phyloP scores from a whole-genome alignment of 1,284 basidiomycete genomes.

The Pseudozyma thailandica region DNA sequence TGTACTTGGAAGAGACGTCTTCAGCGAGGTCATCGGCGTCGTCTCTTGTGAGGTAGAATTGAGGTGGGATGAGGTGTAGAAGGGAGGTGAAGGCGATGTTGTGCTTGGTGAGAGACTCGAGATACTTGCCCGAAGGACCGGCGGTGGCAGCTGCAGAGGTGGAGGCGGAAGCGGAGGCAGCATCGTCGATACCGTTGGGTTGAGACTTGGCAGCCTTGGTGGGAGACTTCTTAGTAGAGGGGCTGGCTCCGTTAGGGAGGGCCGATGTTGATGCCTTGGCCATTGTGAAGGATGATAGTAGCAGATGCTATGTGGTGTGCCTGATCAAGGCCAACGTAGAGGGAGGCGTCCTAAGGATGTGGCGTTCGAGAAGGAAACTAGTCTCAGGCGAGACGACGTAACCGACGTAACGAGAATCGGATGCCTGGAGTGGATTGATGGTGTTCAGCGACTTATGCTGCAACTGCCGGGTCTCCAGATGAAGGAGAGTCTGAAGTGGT shows the following conservation, averaged over 20 bases:
- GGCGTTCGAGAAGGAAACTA: too few species aligned
- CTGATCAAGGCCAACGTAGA: neutral
- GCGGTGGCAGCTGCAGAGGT: slow-evolving; percentile 16
- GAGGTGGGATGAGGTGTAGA: slow-evolving; percentile 60
- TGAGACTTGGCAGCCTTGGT: slow-evolving; percentile 17
- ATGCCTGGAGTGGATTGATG: too few species aligned
- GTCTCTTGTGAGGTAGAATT: slow-evolving; percentile 58
- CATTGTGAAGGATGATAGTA: slow-evolving; percentile 7
- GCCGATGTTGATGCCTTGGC: slow-evolving; percentile 18
- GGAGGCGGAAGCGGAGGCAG: slow-evolving; percentile 23
- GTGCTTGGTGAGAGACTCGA: slow-evolving; percentile 48
- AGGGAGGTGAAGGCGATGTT: slow-evolving; percentile 57
- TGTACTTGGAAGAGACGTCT: slow-evolving; percentile 52
- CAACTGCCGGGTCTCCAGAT: too few species aligned
- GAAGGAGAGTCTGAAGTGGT: too few species aligned
- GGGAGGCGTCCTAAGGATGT: too few species aligned
- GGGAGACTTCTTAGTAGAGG: slow-evolving; percentile 18
- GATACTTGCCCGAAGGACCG: slow-evolving; percentile 22
- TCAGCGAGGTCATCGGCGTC: slow-evolving; percentile 51
- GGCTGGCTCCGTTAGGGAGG: slow-evolving; percentile 13
- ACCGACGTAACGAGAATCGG: too few species aligned
- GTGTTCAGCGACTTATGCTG: too few species aligned
- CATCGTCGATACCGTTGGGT: slow-evolving; percentile 11
- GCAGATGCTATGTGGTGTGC: neutral
- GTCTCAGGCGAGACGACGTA: too few species aligned